phyloP scores from a whole-genome alignment of 805 yeast species.

The Candida railenensis region DNA sequence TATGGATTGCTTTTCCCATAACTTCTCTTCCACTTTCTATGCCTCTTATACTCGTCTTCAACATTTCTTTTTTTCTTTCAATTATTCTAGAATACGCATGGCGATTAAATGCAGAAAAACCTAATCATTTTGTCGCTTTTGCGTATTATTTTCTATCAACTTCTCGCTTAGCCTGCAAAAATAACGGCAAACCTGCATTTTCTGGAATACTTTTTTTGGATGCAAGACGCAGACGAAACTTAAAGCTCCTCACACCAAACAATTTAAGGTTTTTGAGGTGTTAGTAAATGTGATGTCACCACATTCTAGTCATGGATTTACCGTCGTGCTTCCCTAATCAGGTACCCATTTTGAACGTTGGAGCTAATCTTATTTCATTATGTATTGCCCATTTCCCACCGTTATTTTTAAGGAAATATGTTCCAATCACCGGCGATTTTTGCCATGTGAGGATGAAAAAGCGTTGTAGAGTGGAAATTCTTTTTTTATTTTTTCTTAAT shows the following conservation, averaged over 20 bases:
- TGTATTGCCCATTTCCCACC: too few relatives aligned
- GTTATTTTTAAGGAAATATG: too few relatives aligned
- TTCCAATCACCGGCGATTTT: too few relatives aligned
- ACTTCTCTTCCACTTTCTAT: not conserved
- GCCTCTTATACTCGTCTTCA: not conserved
- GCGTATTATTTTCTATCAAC: not conserved
- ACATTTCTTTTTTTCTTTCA: not conserved
- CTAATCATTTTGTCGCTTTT: not conserved
- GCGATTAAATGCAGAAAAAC: not conserved
- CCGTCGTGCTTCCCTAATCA: too few relatives aligned
- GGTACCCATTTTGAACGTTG: too few relatives aligned
- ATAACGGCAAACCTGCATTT: not conserved
- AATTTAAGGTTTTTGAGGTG: not conserved
- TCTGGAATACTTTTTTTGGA: not conserved
- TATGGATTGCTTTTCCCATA: not conserved
- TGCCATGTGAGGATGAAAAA: too few relatives aligned
- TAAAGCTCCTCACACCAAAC: not conserved
- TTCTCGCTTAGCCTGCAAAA: not conserved
- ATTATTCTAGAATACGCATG: not conserved
- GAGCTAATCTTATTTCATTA: too few relatives aligned
- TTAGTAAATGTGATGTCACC: not conserved
- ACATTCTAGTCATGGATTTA: not conserved
- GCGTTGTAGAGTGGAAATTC: too few relatives aligned
- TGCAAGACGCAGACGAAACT: conserved; percentile 2
- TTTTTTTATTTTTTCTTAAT: too few relatives aligned